Evolutionary conservation across 805 yeast species (phyloP), one percentile per base, ranked within the genome.

Genomic region (Saccharomycopsis synnaedendra): DNA sequence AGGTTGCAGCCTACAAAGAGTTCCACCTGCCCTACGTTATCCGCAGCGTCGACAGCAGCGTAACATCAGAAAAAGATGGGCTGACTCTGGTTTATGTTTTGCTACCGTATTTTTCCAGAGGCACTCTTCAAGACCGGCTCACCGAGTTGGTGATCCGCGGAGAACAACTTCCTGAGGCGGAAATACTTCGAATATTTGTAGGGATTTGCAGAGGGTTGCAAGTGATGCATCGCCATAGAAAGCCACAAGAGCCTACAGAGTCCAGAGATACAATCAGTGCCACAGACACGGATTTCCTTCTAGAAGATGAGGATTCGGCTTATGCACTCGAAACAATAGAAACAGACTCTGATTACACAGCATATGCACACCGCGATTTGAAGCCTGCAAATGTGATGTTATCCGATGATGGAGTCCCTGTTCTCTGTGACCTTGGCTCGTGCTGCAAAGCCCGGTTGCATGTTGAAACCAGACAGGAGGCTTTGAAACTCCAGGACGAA

Each of bases 311-410:
- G 5, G 49, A 41, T 11, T 48, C 44, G 3, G 49, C 39, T 10
- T 43, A 44, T 3, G 42, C n/a, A 11, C 32, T 11, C 31, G 27
- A 11, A 5, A 37, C 36, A 4, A 36, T 40, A 28, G 45, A 29
- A 37, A 27, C 34, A 7, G 48, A 41, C 3, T 30, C 44, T 27
- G 82, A 78, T 47, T 65, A 75, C 3, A 67, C 74, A 3, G 83
- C 90, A 3, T 87, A 75, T 61, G 90, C 95, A 0, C 97, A 89
- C 61, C 66, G 88, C 48, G 96, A 89, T 60, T 66, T 89, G 48
- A 89, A 86, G 59, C 96, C 97, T 0, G 94, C 93, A 2, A 89
- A 86, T 59, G 76, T 88, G 11, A 82, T 89, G 89, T 65, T 88
- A 4, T 72, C 85, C 0, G 74, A 78, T 41, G 83, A 80, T 51